Base-by-base conservation (phyloP, 1,284 basidiomycete genomes). In the Mycosarcoma mackinlayi region DNA sequence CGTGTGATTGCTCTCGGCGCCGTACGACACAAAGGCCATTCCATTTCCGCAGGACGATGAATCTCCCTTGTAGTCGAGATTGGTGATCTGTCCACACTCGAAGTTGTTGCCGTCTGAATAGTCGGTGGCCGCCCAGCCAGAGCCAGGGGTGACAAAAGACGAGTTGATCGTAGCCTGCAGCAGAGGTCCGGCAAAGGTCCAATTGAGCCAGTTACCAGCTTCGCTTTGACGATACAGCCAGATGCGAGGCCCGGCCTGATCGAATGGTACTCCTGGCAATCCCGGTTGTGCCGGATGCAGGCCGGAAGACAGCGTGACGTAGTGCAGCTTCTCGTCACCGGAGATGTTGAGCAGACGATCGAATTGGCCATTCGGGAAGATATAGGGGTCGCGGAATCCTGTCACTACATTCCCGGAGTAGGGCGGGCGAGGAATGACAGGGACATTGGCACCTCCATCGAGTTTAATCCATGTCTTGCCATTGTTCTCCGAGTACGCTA, bases 401-500 rank as follows among this genome's bases (percentile, higher is more conserved):
- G 66, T 69, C 3, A 69, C 66, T 3, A 58, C 51, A 13, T 51
- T 42, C 1, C 56, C 66, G 11, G 11, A 18, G 51, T 59, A 63
- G 0, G 66, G 66, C 8, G 66, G 66, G 3, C 56, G 42, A 4
- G 56, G 51, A 18, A 66, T 66, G 33, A 66, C 56, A 6, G 63
- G 56, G 1, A 35, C 30, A 16, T 66, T 59, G 13, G 50, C 56
- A 6, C 63, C 63, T 19, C 46, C 56, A 25, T 63, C 35, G 24
- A 64, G 48, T 37, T 70, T 70, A 8, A 35, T 70, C 66, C 66
- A 70, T 2, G 50, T 70, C 19, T 33, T 59, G 13, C 66, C 66
- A 5, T 57, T 30, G 25, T 70, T 39, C 18, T 64, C 45, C 1
- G 66, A 64, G 44, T 64, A 70, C 3, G 66, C 66, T 11, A 70